Base-by-base conservation (phyloP, 2,329 filamentous ascomycete genomes). In the Fusarium piperis region DNA sequence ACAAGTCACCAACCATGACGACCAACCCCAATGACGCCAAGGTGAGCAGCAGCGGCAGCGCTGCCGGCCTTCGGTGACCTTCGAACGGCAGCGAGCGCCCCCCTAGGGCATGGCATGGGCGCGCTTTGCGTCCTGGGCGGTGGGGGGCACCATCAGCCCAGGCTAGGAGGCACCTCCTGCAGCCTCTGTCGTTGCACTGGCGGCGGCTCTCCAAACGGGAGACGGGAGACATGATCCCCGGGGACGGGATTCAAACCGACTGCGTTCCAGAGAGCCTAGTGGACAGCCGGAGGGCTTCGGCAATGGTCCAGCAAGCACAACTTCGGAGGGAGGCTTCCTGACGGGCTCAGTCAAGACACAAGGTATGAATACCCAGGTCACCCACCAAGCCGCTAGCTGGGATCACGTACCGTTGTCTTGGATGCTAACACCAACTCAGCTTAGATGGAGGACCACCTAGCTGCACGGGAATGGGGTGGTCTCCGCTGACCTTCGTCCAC, bases 261-360 rank as follows among this genome's bases (percentile, higher is more conserved):
- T 69, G 65, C 64, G 68, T 72, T 69, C 68, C 68, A 71, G 58
- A 61, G 64, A 53, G 52, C 63, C 52, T 71, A 69, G 68, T 69
- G 60, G 38, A 44, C 64, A 44, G 61, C 18, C 51, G 51, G 35
- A 69, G 68, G 68, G 41, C 68, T 67, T 72, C 56, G 64, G 64
- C 23, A 72, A 65, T 65, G 52, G 26, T 35, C 59, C 36, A 69
- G 44, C 36, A 58, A 15, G 41, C 23, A 23, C 68, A 71, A 51
- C 65, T 56, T 39, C 41, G 32, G 32, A 55, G 32, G 32, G 32
- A 38, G 32, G 28, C 41, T 33, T 39, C 57, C 28, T 32, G 7
- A 39, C 41, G 52, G 51, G 35, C 41, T 68, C 33, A 58, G 68
- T 72, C 68, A 71, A 69, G 52, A 53, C 33, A 26, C 28, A 59